phyloP scores from a whole-genome alignment of 345 rosid genomes.

The Hevea brasiliensis region DNA sequence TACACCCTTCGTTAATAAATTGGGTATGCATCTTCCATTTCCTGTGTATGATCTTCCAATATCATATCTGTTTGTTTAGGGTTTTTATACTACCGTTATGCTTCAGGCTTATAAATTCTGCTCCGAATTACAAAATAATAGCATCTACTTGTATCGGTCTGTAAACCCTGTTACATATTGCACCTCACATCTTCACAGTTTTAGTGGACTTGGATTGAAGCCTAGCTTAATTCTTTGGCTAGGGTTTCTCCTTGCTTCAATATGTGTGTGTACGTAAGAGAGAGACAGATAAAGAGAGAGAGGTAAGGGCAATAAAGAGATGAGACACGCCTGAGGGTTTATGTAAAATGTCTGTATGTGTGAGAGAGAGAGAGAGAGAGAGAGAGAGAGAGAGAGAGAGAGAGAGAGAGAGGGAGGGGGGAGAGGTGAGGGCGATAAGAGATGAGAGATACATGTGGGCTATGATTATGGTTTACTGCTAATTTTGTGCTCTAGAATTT shows the following conservation, averaged over 20 bases:
- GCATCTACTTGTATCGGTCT: neutral
- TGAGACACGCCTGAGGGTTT: neutral
- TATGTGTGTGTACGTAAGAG: neutral
- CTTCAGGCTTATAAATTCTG: neutral
- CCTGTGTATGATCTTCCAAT: neutral
- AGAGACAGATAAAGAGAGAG: neutral
- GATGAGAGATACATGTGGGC: too few species aligned
- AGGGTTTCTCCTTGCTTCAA: constrained; percentile 14
- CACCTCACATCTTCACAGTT: too few species aligned
- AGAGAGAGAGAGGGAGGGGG: too few species aligned
- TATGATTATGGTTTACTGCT: too few species aligned
- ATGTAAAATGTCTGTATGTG: too few species aligned
- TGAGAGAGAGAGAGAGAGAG: too few species aligned
- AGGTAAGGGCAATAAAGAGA: neutral
- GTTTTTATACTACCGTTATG: constrained; percentile 1
- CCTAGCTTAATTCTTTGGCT: neutral
- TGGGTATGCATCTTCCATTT: constrained; percentile 7
- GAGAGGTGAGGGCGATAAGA: too few species aligned
- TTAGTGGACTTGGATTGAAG: too few species aligned
- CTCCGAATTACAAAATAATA: neutral
- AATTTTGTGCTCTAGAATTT: too few species aligned
- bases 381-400: too few species aligned
- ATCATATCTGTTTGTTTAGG: constrained; percentile 9
- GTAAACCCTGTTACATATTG: too few species aligned
- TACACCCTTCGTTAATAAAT: constrained; percentile 18